Evolutionary conservation across 805 yeast genomes (phyloP).

Genomic region (Clavispora santaluciae): DNA sequence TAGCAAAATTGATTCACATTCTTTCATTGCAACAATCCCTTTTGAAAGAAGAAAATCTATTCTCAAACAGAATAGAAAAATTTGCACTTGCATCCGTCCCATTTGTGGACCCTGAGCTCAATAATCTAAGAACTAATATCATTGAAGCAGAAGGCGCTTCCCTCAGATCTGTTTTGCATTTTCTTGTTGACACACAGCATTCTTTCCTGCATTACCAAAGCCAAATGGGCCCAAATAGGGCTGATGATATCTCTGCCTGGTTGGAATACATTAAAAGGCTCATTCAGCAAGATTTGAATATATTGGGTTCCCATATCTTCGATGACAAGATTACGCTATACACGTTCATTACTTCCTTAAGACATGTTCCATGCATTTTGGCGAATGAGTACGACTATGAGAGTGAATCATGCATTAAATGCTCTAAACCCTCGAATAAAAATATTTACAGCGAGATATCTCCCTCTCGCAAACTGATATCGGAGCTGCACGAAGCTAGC

Average conservation of each 20-base stretch:
- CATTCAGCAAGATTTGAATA: conserved; percentile 4
- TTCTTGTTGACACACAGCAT: conserved; percentile 5
- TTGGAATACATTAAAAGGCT: conserved; percentile 14
- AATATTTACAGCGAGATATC: conserved; percentile 22
- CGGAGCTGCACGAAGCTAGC: conserved; percentile 19
- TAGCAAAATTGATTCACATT: conserved; percentile 20
- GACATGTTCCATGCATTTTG: conserved; percentile 40
- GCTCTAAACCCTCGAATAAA: conserved; percentile 29
- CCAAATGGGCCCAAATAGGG: not conserved
- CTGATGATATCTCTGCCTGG: conserved; percentile 16
- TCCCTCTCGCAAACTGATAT: conserved; percentile 18
- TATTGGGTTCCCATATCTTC: conserved; percentile 1
- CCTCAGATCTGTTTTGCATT: conserved; percentile 4
- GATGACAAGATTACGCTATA: conserved; percentile 14
- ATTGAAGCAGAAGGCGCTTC: conserved; percentile 1
- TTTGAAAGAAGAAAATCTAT: not conserved
- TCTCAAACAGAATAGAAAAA: not conserved
- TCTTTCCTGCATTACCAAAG: conserved; percentile 1
- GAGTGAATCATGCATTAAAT: conserved; percentile 30
- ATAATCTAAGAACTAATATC: conserved; percentile 4
- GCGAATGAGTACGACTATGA: conserved; percentile 30
- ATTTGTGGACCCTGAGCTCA: conserved; percentile 12
- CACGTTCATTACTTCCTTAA: conserved; percentile 35
- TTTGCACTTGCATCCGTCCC: conserved; percentile 4
- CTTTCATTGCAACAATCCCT: conserved; percentile 16